These are phyloP conservation scores for Trypethelium eluteriae DNA, from an alignment of 495 filamentous ascomycete species.

Conservation along the genomic window DNA sequence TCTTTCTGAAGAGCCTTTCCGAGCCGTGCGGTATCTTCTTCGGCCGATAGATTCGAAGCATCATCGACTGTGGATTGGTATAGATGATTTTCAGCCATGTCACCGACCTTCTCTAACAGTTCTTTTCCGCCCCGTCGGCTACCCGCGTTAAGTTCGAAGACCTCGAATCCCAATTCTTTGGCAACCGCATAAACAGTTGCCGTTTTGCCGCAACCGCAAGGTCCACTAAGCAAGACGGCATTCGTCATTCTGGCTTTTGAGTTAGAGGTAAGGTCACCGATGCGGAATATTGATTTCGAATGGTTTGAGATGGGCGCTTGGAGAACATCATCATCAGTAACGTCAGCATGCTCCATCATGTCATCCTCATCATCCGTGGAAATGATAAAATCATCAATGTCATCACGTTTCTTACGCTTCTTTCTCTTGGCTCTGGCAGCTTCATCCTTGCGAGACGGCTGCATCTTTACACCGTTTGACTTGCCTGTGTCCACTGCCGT, in stretches of 20 bases:
- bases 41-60: constrained; percentile 23
- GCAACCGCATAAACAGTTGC: constrained; percentile 91
- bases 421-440: constrained; percentile 50
- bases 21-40: constrained; percentile 25
- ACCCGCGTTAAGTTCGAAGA: constrained; percentile 89
- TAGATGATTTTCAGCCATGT: constrained; percentile 93
- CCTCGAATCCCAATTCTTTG: constrained; percentile 85
- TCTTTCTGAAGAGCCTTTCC: constrained; percentile 39
- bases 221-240: constrained; percentile 78
- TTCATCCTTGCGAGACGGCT: constrained; percentile 27
- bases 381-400: constrained; percentile 78
- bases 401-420: constrained; percentile 57
- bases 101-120: constrained; percentile 81
- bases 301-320: constrained; percentile 37
- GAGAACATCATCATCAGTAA: constrained; percentile 58
- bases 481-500: constrained; percentile 61
- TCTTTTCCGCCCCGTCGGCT: constrained; percentile 81
- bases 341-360: constrained; percentile 55
- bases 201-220: constrained; percentile 86
- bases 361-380: constrained; percentile 73
- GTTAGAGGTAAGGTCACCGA: constrained; percentile 44
- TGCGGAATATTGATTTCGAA: constrained; percentile 59
- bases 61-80: constrained; percentile 50
- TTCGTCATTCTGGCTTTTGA: constrained; percentile 33
- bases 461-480: constrained; percentile 17